These are phyloP conservation scores for Apiospora sp. DNA, from an alignment of 2,329 filamentous ascomycete species.

Conservation along the genomic window DNA sequence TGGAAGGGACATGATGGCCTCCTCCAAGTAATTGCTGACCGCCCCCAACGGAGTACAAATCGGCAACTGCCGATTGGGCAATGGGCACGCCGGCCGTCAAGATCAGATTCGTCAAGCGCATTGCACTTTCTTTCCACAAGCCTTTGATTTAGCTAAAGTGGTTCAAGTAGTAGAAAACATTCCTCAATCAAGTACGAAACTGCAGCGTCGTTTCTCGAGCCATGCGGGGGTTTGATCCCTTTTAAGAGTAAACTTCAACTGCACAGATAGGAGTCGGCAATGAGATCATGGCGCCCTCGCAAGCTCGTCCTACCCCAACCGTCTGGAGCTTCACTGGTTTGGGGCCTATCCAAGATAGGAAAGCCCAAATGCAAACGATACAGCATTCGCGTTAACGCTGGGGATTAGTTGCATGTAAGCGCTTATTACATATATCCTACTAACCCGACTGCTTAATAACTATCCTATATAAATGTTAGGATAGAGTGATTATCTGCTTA, in stretches of 20 bases:
- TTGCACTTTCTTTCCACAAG: neutral
- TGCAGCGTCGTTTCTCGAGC: neutral
- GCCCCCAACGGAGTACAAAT: conserved; percentile 28
- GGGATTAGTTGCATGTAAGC: neutral
- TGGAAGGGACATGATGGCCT: neutral
- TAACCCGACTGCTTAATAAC: too few relatives aligned
- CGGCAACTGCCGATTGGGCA: conserved; percentile 27
- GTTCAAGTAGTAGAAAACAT: neutral
- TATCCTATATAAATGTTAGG: too few relatives aligned
- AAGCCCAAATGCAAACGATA: neutral
- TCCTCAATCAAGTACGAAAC: neutral
- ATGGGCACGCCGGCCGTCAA: conserved; percentile 26
- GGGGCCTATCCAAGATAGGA: conserved; percentile 15
- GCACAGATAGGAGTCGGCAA: neutral
- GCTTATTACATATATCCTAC: too few relatives aligned
- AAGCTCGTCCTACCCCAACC: neutral
- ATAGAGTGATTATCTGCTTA: too few relatives aligned
- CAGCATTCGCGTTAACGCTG: neutral
- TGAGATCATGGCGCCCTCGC: neutral
- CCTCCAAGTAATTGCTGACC: conserved; percentile 32
- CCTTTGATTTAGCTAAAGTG: neutral
- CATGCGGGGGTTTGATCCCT: neutral
- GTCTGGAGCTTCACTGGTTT: neutral
- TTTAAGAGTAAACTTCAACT: neutral
- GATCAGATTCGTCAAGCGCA: neutral